Evolutionary conservation across 2,329 filamentous ascomycete genomes (phyloP), one percentile per base, ranked within the genome.

Genomic region (Nigrograna mackinnonii): DNA sequence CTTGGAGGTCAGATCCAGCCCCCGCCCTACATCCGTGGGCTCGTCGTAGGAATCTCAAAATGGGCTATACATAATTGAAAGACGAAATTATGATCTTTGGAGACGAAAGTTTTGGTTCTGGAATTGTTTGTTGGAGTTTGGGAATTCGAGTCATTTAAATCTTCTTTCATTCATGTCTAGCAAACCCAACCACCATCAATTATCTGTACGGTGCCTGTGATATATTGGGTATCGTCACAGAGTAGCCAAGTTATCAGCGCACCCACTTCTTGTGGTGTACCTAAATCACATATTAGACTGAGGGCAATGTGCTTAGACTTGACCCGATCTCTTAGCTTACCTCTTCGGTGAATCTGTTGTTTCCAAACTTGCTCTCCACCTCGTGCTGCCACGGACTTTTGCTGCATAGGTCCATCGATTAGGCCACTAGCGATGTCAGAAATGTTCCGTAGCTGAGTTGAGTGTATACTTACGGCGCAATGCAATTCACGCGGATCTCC

Each of bases 131-230:
- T 13, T 37, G 37, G 21, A 35, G 16, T 17, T 22, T 22, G 31
- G 17, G 12, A 33, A 33, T 33, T 16, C 14, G 31, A 9, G 17
- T 9, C 5, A 12, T 32, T 35, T 32, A 22, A 18, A 3, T 11
- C 17, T 20, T 18, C n/a, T n/a, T n/a, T n/a, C n/a, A n/a, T n/a
- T n/a, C n/a, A n/a, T n/a, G n/a, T 44, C 37, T 50, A 48, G 26
- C 47, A 54, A 11, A 49, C 37, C 52, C 44, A 55, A 4, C 45
- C 41, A n/a, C 51, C 46, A 22, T 54, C 51, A 16, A 50, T 46
- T 14, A 40, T 43, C 31, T 44, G 37, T 16, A 45, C 44, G 6
- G 33, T 43, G 5, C 49, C 51, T 18, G 48, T 54, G 20, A 54
- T 54, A 30, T 47, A 52, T 18, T 39, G 39, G 6, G 49, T 37